Conservation (phyloP, 139 green algal species). For the Ulvella scutata region DNA sequence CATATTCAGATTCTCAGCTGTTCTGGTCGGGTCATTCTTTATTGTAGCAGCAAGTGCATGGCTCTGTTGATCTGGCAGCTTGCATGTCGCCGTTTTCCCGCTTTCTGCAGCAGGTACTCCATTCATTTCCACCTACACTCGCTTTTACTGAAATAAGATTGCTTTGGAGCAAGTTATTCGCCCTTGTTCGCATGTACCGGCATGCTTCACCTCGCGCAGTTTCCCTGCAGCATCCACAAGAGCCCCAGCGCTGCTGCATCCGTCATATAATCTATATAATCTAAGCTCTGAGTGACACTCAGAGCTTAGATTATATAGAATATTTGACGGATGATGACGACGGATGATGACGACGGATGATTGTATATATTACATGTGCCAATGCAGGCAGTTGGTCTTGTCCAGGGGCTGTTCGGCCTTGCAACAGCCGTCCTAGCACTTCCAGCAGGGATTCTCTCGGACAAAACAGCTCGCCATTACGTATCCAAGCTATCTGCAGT, state of each 20-base stretch:
- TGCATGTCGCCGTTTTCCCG: too few species aligned
- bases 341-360: not conserved
- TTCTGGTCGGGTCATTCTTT: too few species aligned
- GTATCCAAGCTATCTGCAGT: conserved; percentile 3
- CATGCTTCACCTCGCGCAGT: not conserved
- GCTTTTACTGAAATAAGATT: too few species aligned
- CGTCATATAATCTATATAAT: not conserved
- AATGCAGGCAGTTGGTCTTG: not conserved
- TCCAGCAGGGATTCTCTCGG: not conserved
- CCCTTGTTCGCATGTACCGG: not conserved
- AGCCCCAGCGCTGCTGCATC: not conserved
- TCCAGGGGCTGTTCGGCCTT: not conserved
- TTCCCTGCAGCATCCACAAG: not conserved
- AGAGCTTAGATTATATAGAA: not conserved
- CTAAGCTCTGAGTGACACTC: too few species aligned
- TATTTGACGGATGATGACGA: not conserved
- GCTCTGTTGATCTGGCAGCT: too few species aligned
- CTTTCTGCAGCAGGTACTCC: too few species aligned
- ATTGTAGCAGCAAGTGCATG: too few species aligned
- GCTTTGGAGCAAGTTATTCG: too few species aligned
- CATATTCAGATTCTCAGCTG: too few species aligned
- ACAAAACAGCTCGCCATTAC: not conserved
- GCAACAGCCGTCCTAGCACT: not conserved
- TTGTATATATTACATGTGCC: not conserved
- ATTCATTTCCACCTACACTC: too few species aligned